These are phyloP conservation scores for Dothideomycetidae sp. DNA, from an alignment of 2,329 filamentous ascomycete species.

Conservation along the genomic window DNA sequence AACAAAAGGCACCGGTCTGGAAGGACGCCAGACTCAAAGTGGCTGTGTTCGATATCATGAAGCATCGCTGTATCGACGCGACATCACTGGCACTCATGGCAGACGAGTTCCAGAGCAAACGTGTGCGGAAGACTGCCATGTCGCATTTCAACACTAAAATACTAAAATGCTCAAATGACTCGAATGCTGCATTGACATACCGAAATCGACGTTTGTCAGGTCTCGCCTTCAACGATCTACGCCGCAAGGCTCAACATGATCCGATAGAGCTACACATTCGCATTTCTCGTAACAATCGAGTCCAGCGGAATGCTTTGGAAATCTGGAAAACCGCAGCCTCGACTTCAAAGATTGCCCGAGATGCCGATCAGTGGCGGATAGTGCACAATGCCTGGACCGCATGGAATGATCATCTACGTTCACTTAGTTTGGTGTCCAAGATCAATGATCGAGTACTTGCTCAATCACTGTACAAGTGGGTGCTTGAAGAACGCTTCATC, in stretches of 20 bases:
- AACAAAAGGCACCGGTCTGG: conserved; percentile 22
- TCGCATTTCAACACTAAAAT: not conserved
- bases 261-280: not conserved
- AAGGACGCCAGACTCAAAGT: conserved; percentile 19
- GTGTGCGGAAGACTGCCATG: not conserved
- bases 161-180: not conserved
- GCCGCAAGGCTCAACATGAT: conserved; percentile 2
- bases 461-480: conserved; percentile 47
- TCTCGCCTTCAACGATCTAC: not conserved
- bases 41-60: conserved; percentile 2
- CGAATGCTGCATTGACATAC: not conserved
- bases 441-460: conserved; percentile 43
- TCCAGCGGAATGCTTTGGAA: conserved; percentile 30
- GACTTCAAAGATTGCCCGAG: conserved; percentile 33
- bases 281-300: not conserved
- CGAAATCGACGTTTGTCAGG: not conserved
- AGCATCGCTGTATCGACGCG: not conserved
- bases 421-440: conserved; percentile 35
- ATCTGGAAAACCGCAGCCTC: conserved; percentile 29
- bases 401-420: conserved; percentile 49
- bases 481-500: conserved; percentile 34
- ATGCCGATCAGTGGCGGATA: conserved; percentile 38
- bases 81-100: conserved; percentile 1
- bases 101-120: not conserved
- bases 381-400: conserved; percentile 43